Percentiles rank a stretch among this genome's conserved stretches.
phyloP scores from a whole-genome alignment of 495 filamentous ascomycete species.

The Xylaria palmicola region DNA sequence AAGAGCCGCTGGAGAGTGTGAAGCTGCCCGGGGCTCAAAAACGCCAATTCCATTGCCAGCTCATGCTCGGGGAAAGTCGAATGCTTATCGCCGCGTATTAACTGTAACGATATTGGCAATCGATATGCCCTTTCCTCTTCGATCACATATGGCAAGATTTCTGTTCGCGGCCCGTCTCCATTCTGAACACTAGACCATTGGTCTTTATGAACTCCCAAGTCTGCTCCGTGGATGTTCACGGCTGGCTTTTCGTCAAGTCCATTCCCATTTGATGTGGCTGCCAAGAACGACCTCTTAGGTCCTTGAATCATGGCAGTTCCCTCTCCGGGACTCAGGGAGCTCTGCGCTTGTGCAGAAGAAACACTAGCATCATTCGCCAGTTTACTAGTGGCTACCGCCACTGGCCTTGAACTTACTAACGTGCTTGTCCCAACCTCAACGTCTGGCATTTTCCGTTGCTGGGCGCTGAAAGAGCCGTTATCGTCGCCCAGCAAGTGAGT shows the following conservation, averaged over 20 bases:
- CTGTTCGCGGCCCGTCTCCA: not conserved
- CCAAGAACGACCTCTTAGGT: not conserved
- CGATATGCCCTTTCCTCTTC: not conserved
- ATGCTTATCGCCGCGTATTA: not conserved
- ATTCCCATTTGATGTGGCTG: not conserved
- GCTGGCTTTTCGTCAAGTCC: not conserved
- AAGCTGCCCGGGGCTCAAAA: not conserved
- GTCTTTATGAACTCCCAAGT: not conserved
- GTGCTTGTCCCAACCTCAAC: not conserved
- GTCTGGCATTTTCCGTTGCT: not conserved
- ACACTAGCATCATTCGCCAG: not conserved
- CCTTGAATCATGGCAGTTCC: not conserved
- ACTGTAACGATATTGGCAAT: not conserved
- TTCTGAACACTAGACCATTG: not conserved
- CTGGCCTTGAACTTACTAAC: not conserved
- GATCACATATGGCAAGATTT: not conserved
- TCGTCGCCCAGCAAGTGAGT: not conserved
- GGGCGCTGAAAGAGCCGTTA: not conserved
- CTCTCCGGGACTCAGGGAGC: not conserved
- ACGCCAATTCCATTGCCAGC: not conserved
- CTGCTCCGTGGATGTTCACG: not conserved
- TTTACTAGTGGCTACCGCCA: not conserved
- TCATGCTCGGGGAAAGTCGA: not conserved
- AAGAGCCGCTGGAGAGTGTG: not conserved
- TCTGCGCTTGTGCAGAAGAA: not conserved